phyloP scores from a whole-genome alignment of 306 rosid species.

The Vigna trinervia region DNA sequence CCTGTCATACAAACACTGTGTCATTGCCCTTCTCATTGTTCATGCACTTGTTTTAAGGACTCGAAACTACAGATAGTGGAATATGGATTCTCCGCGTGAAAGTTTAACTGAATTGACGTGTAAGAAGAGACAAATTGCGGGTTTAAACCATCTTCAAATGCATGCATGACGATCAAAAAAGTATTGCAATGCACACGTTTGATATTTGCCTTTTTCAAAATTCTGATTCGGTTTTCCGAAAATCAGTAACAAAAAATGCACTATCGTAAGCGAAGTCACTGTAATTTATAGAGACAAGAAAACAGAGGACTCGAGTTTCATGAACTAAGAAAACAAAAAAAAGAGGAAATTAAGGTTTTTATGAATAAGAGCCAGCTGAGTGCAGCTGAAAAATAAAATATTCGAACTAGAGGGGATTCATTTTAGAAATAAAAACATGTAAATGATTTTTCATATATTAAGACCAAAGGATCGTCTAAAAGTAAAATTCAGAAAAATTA shows the following conservation, averaged over 20 bases:
- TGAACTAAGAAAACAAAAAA: background rate
- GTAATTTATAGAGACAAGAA: background rate
- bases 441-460: background rate
- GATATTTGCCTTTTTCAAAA: background rate
- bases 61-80: background rate
- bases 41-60: background rate
- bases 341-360: background rate
- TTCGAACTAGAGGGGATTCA: no score
- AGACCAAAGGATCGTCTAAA: background rate
- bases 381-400: slow-evolving; percentile 3
- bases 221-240: slow-evolving; percentile 5
- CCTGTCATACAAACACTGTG: slow-evolving; percentile 46
- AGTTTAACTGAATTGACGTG: background rate
- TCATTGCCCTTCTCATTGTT: background rate
- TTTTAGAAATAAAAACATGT: background rate
- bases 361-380: background rate
- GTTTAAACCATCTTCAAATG: background rate
- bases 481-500: background rate
- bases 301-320: background rate
- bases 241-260: background rate
- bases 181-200: slow-evolving; percentile 18
- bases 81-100: background rate
- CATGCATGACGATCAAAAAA: background rate
- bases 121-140: background rate
- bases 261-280: background rate